Base-by-base conservation (phyloP, 495 filamentous ascomycete genomes). In the Amphirosellinia nigrospora region DNA sequence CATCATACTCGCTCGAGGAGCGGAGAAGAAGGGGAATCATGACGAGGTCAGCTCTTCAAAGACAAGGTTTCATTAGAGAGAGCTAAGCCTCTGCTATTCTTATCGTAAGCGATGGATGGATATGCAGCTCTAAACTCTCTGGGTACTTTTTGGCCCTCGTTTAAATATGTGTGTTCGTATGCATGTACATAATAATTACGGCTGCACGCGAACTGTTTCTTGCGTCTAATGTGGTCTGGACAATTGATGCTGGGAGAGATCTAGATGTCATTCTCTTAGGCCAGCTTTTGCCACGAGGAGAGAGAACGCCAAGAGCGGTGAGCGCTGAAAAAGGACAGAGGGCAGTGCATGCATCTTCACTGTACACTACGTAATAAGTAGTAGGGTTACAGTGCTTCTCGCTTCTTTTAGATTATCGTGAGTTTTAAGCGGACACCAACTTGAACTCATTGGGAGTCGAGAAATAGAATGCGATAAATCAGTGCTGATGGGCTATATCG, bases 71-170 rank as follows among this genome's bases (percentile, higher is more conserved):
- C 66, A 61, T 68, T 1, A n/a, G 15, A 53, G 46, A 38, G n/a
- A 11, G 56, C 66, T 50, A 62, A 69, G 56, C 56, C 66, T 62
- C 66, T 28, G 5, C 53, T 68, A 48, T 61, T 61, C 46, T 50
- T 28, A 38, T 48, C 62, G 11, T 50, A 48, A 64, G 41, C 62
- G 41, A 41, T 36, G 43, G 50, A 53, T 45, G 15, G 32, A 38
- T 32, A 34, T 52, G 46, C 63, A 53, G 63, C 63, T 46, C 53
- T 13, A 46, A 39, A 53, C 30, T 39, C 39, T 39, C 39, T 45
- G 46, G 21, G 16, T 65, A 53, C 63, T 8, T 52, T 28, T 39
- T 30, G 30, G 43, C 48, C 43, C 46, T 65, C 63, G 34, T 41
- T 46, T 65, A 39, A 48, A 64, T n/a, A 38, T 41, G 4, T 36